Evolutionary conservation across 2,329 filamentous ascomycete genomes (phyloP).

Genomic region (Acrocalymma vagum): DNA sequence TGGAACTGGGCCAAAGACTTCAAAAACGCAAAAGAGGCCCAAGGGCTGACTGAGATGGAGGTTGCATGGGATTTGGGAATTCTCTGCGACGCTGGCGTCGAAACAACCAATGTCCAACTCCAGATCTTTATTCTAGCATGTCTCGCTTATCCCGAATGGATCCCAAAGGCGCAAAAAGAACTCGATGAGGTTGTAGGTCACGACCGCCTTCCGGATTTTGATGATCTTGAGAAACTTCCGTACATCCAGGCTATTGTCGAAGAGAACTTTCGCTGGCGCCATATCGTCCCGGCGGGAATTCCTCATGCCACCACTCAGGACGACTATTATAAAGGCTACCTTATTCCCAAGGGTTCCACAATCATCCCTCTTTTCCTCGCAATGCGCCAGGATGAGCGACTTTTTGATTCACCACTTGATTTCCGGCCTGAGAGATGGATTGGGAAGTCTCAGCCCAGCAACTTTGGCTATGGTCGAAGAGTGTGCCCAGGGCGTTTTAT

Average conservation of each 20-base stretch:
- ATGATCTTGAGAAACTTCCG: conserved; percentile 32
- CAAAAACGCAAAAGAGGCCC: conserved; percentile 15
- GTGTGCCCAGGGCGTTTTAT: conserved; percentile 50
- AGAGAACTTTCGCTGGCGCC: conserved; percentile 41
- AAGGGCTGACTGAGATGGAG: conserved; percentile 17
- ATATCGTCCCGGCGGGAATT: conserved; percentile 49
- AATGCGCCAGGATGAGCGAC: conserved; percentile 39
- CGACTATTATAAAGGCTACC: conserved; percentile 57
- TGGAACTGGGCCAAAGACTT: conserved; percentile 36
- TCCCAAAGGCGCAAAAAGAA: conserved; percentile 21
- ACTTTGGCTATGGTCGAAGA: conserved; percentile 61
- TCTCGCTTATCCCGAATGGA: conserved; percentile 16
- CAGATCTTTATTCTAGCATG: conserved; percentile 26
- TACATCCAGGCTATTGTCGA: conserved; percentile 38
- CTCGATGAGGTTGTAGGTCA: conserved; percentile 27
- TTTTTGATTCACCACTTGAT: conserved; percentile 35
- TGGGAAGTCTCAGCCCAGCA: conserved; percentile 14
- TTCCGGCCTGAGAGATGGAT: conserved; percentile 50
- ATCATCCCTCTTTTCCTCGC: conserved; percentile 45
- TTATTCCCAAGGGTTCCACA: conserved; percentile 53
- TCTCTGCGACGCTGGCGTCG: conserved; percentile 27
- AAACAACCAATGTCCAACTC: conserved; percentile 23
- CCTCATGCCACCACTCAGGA: conserved; percentile 57
- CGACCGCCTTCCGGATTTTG: conserved; percentile 24
- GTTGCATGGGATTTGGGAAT: conserved; percentile 26